Base-by-base conservation (phyloP, 2,329 filamentous ascomycete species). In the Fusarium clavum region DNA sequence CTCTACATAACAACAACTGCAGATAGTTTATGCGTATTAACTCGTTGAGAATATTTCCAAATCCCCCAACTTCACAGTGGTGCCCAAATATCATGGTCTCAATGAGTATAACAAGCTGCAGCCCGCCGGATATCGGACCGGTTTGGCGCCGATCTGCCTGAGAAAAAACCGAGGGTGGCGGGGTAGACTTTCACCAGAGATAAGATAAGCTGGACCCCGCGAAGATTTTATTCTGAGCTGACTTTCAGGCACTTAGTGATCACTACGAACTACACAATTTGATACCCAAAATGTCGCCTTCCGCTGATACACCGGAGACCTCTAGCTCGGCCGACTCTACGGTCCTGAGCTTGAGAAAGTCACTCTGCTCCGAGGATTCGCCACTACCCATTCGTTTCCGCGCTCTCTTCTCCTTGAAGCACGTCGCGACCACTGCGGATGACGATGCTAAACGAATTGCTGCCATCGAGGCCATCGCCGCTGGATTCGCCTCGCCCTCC, bases 391-490 rank as follows among this genome's bases (percentile, higher is more conserved):
- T 93, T 70, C 94, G 96, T 70, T 99, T 98, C 83, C 94, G 96
- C 75, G 95, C 96, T 45, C 92, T 99, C 74, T 99, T 99, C 85
- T 98, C 95, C 20, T 90, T 99, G 65, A 99, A 99, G 84, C 93
- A 98, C 80, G 85, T 98, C 65, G 95, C 96, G 49, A 90, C 88
- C 62, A 88, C 90, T 70, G 80, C 83, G 20, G 83, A 90, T 10
- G 89, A 90, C 44, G 88, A 91, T 20, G 89, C 91, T 72, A 78
- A 81, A 32, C 81, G 83, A 32, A 66, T 77, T 51, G 84, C 84
- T 12, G 88, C 89, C 52, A 88, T 92, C 73, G 86, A 90, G 60
- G 94, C 96, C 44, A 99, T 99, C 74, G 94, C 95, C 4, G 94
- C 94, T 10, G 95, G 86, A 3, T 96, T 99, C 74, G 76, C 84